Evolutionary conservation across 371 early-diverging fungal genomes (phyloP), one percentile per base, ranked within the genome.

Genomic region (Phascolomyces articulosus): DNA sequence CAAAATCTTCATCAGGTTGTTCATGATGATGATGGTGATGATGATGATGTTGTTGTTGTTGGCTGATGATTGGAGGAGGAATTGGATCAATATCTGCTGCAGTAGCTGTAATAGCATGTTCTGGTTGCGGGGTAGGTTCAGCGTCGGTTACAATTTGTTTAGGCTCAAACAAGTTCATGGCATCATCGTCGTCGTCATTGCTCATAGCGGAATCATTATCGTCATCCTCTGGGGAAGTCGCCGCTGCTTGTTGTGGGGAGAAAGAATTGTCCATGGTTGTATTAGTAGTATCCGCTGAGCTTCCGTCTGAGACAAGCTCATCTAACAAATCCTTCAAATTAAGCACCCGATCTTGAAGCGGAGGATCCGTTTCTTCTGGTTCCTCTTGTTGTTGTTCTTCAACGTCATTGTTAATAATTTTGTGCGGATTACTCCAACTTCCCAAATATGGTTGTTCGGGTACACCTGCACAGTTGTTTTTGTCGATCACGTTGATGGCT

Each of bases 271-370:
- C 11, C 34, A 6, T 34, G 34, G 34, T 34, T 29, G 60, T 18
- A 41, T 29, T 47, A 41, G 44, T 3, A 29, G 51, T 13, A 51
- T 21, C 9, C 0, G 10, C 51, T 20, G 51, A 51, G 51, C 51
- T 51, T 44, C 40, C 60, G 21, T 34, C 40, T 11, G 38, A 26
- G 21, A 68, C 68, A 15, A 68, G 55, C 48, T 68, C 38, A 18
- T 68, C 48, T 9, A 68, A 59, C 16, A 68, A 49, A 38, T 62
- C 63, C 49, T 63, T 62, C 16, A 68, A 49, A 40, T 61, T 63
- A 9, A 63, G 23, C 40, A 63, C 64, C 23, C 55, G 64, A 34
- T 26, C 40, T 23, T 62, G 60, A 15, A 68, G 29, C 10, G 59
- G 60, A 10, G 68, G 68, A 27, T 26, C 38, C 38, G 13, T 23